Percentiles rank a stretch among this genome's conserved stretches.
Conservation (phyloP, 306 rosid species). For the Inga laurina region DNA sequence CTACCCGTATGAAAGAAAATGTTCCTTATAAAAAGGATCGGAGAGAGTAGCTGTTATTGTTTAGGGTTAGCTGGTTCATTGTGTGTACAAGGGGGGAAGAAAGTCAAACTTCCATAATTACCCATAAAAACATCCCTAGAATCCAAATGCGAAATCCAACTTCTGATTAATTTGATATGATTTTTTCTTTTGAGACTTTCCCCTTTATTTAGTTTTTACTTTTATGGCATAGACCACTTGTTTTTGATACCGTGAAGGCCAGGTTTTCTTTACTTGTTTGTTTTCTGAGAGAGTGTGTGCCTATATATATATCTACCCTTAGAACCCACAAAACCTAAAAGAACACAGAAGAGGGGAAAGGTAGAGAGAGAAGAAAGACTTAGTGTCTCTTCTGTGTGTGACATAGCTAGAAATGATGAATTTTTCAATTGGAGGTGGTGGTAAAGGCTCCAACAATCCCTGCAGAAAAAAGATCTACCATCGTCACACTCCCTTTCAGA, state of each 20-base stretch:
- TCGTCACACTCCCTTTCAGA: constrained; percentile 49
- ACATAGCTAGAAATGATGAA: constrained; percentile 27
- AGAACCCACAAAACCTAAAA: neutral
- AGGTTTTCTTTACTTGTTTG: neutral
- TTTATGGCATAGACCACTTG: neutral
- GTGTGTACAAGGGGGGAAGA: neutral
- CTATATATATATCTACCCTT: neutral
- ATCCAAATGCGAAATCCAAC: constrained; percentile 10
- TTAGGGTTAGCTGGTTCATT: neutral
- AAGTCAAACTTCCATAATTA: neutral
- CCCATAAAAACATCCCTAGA: neutral
- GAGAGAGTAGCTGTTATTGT: neutral
- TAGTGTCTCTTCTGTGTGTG: neutral
- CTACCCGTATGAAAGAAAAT: too few species aligned
- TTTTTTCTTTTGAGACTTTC: neutral
- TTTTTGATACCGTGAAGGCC: neutral
- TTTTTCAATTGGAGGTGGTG: constrained; percentile 19
- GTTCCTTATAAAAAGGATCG: too few species aligned
- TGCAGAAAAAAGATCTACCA: constrained; percentile 40
- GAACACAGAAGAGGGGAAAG: neutral
- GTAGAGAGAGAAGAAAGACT: neutral
- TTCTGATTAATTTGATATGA: neutral
- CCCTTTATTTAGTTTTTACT: neutral
- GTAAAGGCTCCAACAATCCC: constrained; percentile 17
- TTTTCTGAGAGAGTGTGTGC: neutral